These are phyloP conservation scores for Athelia sp. DNA, from an alignment of 1,284 basidiomycete species.

Conservation along the genomic window DNA sequence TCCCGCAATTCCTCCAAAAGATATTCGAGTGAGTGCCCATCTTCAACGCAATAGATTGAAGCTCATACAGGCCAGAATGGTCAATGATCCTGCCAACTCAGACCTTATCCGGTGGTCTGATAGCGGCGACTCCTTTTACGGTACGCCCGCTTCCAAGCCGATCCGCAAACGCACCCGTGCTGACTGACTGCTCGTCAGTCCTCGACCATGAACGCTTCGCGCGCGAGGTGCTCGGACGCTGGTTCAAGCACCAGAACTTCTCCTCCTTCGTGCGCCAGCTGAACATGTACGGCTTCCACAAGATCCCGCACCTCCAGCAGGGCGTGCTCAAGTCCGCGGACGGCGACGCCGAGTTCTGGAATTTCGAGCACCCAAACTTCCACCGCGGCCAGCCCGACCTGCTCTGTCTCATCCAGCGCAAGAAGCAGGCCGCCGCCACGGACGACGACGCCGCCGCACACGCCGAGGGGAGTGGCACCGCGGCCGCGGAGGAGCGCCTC, in stretches of 20 bases:
- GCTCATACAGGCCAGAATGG: constrained; percentile 60
- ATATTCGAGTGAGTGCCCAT: constrained; percentile 70
- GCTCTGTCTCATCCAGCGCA: constrained; percentile 84
- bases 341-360: constrained; percentile 85
- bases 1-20: constrained; percentile 91
- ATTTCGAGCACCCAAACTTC: constrained; percentile 91
- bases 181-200: constrained; percentile 46
- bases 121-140: constrained; percentile 86
- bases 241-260: constrained; percentile 97
- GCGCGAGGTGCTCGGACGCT: constrained; percentile 84
- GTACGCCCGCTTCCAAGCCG: constrained; percentile 35
- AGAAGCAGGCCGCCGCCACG: constrained; percentile 42
- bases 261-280: constrained; percentile 92
- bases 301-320: constrained; percentile 94
- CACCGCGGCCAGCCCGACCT: constrained; percentile 87
- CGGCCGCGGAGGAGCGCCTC: constrained; percentile 13
- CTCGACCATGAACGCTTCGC: constrained; percentile 92
- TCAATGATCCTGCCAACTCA: constrained; percentile 80
- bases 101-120: constrained; percentile 89
- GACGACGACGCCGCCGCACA: constrained; percentile 24
- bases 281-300: constrained; percentile 98
- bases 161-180: constrained; percentile 7
- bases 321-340: constrained; percentile 86
- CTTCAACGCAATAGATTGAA: constrained; percentile 7
- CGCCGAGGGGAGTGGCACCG: constrained; percentile 5